Evolutionary conservation across 768 basidiomycete species (phyloP), one percentile per base, ranked within the genome.

Genomic region (Boletus tomentosulus): DNA sequence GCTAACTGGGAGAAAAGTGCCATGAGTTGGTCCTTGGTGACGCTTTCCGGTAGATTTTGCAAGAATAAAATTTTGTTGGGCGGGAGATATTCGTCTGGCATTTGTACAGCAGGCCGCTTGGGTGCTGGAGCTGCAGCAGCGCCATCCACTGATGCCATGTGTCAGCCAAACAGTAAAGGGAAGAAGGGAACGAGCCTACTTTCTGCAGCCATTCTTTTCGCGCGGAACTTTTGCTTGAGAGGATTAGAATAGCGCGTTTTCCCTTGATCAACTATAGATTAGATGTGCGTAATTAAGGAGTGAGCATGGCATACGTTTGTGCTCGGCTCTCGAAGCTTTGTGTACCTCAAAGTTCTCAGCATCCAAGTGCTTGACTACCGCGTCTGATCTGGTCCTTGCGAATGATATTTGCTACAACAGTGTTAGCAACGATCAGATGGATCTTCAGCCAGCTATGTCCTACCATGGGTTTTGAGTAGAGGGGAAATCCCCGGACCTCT

Each of bases 81-180:
- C 2, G 97, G 97, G 7, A 99, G 83, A 71, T 98, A 98, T 71
- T 99, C 97, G 86, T 99, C 97, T 38, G 96, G 95, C 93, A 98
- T 97, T 69, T 95, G 92, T 56, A 97, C 88, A 60, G 85, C 84
- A 24, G 89, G 89, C 41, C 89, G 82, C 71, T 85, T 91, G 19
- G 88, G 72, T 30, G 80, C 82, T 10, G 89, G 83, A 6, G 76
- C 73, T 7, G 87, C 77, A 4, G 82, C 74, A 27, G 78, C 81
- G 25, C 89, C 88, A 45, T 89, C 89, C 68, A 85, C 89, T 87
- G 57, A 35, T 52, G 30, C 49, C 4, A 37, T 27, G 58, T n/a
- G 15, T 57, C 19, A 46, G 33, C 46, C 43, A 55, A 44, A 19
- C 8, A 35, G 19, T 37, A 19, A 43, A 48, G 28, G 22, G n/a